Base-by-base conservation (phyloP, 108 stramenopile genomes). In the Chaetoceros muelleri region DNA sequence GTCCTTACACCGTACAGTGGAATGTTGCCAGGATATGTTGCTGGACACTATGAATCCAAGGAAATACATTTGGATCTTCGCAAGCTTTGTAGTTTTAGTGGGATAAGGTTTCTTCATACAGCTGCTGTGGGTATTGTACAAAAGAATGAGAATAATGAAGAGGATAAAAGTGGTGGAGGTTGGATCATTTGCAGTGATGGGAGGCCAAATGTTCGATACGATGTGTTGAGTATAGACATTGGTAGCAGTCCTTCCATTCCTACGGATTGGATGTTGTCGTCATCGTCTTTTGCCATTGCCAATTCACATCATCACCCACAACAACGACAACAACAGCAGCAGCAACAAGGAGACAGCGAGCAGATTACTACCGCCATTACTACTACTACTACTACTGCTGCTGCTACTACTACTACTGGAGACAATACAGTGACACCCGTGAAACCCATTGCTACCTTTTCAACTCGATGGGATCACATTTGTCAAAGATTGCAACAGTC, bases 1-100 rank as follows among this genome's bases (percentile, higher is more conserved):
- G 55, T 91, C 3, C 62, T 63, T 5, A 91, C 90, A 0, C 90
- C 90, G 1, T 91, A 91, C 57, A 78, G 76, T 3, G 90, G 90
- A 20, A 91, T 91, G 90, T 67, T 91, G 2, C 90, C 90, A 16
- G 90, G 85, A 2, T 78, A 76, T 67, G 79, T 91, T 26, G 79
- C 83, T 3, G 90, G 90, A 13, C 72, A 84, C 47, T 91, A 87
- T 58, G 60, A 72, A 10, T 53, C 51, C 26, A 81, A 85, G 40
- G 66, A 91, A 45, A 80, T 79, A 51, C 89, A 91, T 74, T 66
- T 91, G 52, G 82, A 91, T 72, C 60, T 91, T 19, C 17, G 24
- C 40, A 51, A 62, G 40, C 45, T 87, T 20, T 80, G 80, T 30
- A 20, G 51, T 17, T 77, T 80, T 57, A 62, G 65, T 28, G 56